phyloP scores from a whole-genome alignment of 306 rosid genomes.

The Castanea sativa region DNA sequence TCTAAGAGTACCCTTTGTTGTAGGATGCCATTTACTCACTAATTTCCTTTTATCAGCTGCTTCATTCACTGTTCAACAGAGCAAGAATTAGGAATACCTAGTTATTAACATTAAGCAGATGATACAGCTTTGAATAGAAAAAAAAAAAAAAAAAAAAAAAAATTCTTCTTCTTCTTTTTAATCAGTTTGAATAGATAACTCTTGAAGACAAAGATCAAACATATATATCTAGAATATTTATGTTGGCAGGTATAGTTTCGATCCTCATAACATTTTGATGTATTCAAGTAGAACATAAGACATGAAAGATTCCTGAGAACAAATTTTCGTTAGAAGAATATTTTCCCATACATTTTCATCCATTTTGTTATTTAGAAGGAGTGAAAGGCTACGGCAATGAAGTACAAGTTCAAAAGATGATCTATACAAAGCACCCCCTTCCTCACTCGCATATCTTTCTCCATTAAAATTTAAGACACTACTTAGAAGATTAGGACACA shows the following conservation, averaged over 20 bases:
- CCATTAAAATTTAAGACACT: background rate
- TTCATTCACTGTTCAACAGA: conserved; percentile 37
- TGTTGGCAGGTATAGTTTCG: background rate
- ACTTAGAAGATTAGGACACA: background rate
- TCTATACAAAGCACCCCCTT: background rate
- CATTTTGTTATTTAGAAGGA: background rate
- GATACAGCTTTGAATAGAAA: background rate
- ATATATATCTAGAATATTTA: background rate
- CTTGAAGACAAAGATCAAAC: background rate
- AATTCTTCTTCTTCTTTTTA: too few relatives aligned
- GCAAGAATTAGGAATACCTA: background rate
- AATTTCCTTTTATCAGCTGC: conserved; percentile 51
- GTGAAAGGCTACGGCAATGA: background rate
- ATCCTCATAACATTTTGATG: background rate
- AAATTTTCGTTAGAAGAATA: background rate
- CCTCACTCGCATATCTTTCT: background rate
- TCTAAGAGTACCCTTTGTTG: conserved; percentile 88
- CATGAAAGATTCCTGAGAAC: background rate
- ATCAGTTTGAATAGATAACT: background rate
- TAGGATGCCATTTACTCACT: conserved; percentile 98
- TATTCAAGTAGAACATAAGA: background rate
- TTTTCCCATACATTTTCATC: background rate
- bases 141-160: background rate
- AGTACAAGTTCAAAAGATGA: background rate
- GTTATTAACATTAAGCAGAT: background rate